Base-by-base conservation (phyloP, 345 rosid genomes). In the Citropsis articulata region DNA sequence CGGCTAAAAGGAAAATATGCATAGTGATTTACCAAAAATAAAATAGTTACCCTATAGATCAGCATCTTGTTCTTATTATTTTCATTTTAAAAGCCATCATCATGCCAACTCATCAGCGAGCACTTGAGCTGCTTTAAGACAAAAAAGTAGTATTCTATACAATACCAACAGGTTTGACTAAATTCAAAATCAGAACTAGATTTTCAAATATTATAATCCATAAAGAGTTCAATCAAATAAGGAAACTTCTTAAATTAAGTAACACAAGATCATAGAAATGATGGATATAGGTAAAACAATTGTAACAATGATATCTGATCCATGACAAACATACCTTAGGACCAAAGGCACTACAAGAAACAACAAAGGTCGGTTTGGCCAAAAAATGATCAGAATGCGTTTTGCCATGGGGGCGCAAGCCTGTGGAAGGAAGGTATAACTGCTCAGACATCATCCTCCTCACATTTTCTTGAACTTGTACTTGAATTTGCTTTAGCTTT, bases 281-380 rank as follows among this genome's bases (percentile, higher is more conserved):
- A 38, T 67, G 53, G 21, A 35, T 67, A 45, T 14, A 22, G 50
- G 45, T n/a, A 67, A 67, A 53, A 4, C 1, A 1, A 67, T 12
- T 22, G 71, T n/a, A 67, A 45, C 45, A 33, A 28, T 4, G 7
- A 79, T 53, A 65, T 72, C 30, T 48, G 45, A 60, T 28, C 55
- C 77, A 9, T 55, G 25, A 42, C 25, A 30, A 56, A 13, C 75
- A 64, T 85, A 91, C 99, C 97, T 94, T 85, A 59, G 90, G 90
- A 74, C 99, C 97, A 66, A 95, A 92, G 71, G 67, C 71, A 69
- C 98, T 93, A 82, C 98, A 91, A 22, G 97, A 95, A 69, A 96
- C 98, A 74, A 93, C 67, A 73, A 95, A 85, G 27, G 84, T 71
- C 33, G 92, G 97, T 77, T 90, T 95, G 77, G 70, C 36, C 71